phyloP scores from a whole-genome alignment of 495 filamentous ascomycete species.

The Bombardia bombarda region DNA sequence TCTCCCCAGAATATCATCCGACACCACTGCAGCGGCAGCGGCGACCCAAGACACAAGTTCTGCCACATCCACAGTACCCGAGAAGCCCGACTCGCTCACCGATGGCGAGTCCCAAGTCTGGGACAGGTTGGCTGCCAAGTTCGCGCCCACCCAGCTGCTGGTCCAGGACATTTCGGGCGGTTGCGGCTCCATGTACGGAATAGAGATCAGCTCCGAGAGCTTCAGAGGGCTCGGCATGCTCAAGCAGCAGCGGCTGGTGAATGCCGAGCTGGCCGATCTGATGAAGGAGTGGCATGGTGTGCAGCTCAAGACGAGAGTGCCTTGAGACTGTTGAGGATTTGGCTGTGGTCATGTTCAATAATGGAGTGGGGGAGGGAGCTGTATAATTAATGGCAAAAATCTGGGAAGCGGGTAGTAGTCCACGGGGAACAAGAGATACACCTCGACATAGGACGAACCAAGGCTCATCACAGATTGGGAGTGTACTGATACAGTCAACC shows the following conservation, averaged over 20 bases:
- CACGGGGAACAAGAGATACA: too few relatives aligned
- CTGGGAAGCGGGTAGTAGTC: too few relatives aligned
- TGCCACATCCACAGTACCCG: constrained; percentile 10
- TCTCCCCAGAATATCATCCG: background rate
- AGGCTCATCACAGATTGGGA: too few relatives aligned
- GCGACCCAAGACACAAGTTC: background rate
- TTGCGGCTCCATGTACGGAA: constrained; percentile 71
- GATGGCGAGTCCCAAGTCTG: constrained; percentile 38
- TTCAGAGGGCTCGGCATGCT: constrained; percentile 60
- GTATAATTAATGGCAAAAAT: too few relatives aligned
- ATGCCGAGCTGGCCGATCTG: constrained; percentile 56
- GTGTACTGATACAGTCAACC: too few relatives aligned
- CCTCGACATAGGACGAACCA: too few relatives aligned
- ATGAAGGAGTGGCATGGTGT: constrained; percentile 72
- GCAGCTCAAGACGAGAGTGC: constrained; percentile 55
- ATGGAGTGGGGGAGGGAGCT: too few relatives aligned
- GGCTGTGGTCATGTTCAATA: too few relatives aligned
- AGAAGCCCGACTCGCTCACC: constrained; percentile 34
- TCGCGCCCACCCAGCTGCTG: constrained; percentile 37
- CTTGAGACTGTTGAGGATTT: constrained; percentile 14
- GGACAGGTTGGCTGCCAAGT: constrained; percentile 34
- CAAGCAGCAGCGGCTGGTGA: constrained; percentile 67
- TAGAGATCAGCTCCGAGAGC: constrained; percentile 56
- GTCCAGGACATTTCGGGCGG: constrained; percentile 76
- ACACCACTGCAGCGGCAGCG: background rate